phyloP scores from a whole-genome alignment of 1,284 basidiomycete genomes.

The Paramarasmius palmivorus region DNA sequence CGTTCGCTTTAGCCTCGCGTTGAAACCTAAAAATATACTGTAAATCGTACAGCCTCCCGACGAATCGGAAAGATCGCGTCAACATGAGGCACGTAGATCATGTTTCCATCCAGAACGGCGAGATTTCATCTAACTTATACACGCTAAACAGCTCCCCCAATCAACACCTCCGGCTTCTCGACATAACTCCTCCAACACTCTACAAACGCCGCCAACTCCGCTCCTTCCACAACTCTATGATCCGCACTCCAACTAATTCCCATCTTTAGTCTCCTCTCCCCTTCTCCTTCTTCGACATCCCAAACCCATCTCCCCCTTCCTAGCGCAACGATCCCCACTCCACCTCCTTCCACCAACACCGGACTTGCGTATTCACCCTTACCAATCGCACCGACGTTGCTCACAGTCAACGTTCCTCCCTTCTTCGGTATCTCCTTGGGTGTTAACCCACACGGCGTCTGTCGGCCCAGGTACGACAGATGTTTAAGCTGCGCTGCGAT shows the following conservation, averaged over 20 bases:
- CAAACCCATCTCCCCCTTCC: conserved; percentile 82
- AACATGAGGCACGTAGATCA: no score
- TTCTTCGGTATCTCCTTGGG: conserved; percentile 65
- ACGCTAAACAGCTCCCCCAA: conserved; percentile 68
- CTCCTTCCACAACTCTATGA: conserved; percentile 90
- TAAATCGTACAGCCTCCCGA: no score
- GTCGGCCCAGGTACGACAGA: conserved; percentile 65
- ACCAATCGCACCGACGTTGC: conserved; percentile 84
- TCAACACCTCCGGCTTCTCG: conserved; percentile 75
- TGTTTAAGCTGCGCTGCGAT: conserved; percentile 67
- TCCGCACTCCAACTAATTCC: conserved; percentile 88
- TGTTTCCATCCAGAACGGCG: no score
- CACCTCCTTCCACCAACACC: conserved; percentile 85
- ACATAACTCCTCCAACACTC: conserved; percentile 88
- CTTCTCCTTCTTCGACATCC: conserved; percentile 57
- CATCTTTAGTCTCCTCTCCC: conserved; percentile 69
- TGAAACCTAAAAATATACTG: no score
- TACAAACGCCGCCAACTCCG: conserved; percentile 89
- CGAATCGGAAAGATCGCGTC: no score
- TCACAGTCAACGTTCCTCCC: conserved; percentile 84
- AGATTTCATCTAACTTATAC: no score
- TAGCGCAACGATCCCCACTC: conserved; percentile 88
- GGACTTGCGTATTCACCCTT: conserved; percentile 73
- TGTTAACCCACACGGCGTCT: conserved; percentile 63
- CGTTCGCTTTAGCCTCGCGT: no score